A percentile compares a stretch with the other conserved stretches of the same genome.
Conservation (phyloP, 2,329 filamentous ascomycete species). For the Trichoderma breve region DNA sequence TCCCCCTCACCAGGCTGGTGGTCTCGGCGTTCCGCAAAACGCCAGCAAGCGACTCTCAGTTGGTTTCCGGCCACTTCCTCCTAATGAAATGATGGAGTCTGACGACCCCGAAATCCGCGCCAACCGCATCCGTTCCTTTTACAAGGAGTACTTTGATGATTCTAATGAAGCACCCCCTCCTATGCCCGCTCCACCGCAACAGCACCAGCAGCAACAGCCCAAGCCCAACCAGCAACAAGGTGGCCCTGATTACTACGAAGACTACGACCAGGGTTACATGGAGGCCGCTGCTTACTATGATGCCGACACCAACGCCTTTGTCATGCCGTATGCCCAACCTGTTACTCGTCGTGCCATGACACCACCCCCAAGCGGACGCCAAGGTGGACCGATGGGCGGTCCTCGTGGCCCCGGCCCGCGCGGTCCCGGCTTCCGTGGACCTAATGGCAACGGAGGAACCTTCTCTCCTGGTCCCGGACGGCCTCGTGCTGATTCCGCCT, state of each 20-base stretch:
- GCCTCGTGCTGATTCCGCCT: slow-evolving; percentile 50
- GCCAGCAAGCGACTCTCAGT: slow-evolving; percentile 62
- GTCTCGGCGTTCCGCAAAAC: slow-evolving; percentile 54
- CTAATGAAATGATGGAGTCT: slow-evolving; percentile 71
- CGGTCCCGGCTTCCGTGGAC: slow-evolving; percentile 21
- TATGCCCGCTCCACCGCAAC: slow-evolving; percentile 35
- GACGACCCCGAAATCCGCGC: slow-evolving; percentile 93
- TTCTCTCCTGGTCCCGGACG: slow-evolving; percentile 40
- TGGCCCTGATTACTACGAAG: slow-evolving; percentile 63
- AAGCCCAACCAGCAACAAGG: slow-evolving; percentile 32
- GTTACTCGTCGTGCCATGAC: slow-evolving; percentile 92
- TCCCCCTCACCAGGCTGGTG: slow-evolving; percentile 29
- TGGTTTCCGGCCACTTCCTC: slow-evolving; percentile 80
- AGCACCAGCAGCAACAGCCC: slow-evolving; percentile 27
- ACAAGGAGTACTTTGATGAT: slow-evolving; percentile 99
- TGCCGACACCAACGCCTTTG: slow-evolving; percentile 66
- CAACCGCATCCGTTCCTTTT: slow-evolving; percentile 96
- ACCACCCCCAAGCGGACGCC: slow-evolving; percentile 67
- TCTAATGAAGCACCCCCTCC: slow-evolving; percentile 52
- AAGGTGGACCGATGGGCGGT: slow-evolving; percentile 33
- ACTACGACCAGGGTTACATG: slow-evolving; percentile 69
- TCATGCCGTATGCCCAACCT: slow-evolving; percentile 81
- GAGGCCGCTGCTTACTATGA: slow-evolving; percentile 65
- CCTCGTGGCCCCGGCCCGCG: slow-evolving; percentile 25
- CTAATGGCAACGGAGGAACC: slow-evolving; percentile 42